These are phyloP conservation scores for Phytophthora citricola DNA, from an alignment of 352 stramenopile species.

Conservation along the genomic window DNA sequence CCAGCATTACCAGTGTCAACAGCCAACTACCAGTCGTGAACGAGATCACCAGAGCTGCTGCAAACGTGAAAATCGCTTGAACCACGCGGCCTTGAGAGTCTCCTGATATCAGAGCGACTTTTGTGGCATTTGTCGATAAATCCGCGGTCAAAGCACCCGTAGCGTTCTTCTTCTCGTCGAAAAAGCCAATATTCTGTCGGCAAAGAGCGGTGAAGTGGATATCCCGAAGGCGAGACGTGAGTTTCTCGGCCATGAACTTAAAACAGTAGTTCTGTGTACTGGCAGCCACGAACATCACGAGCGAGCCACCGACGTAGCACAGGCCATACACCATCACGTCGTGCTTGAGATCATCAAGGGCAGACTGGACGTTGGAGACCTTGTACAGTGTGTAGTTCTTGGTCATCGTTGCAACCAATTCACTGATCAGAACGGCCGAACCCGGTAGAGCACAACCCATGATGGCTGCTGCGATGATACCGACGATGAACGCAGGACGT, in stretches of 20 bases:
- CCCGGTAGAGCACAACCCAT: conserved; percentile 24
- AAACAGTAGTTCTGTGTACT: conserved; percentile 54
- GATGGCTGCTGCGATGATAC: not conserved
- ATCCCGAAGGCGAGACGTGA: conserved; percentile 54
- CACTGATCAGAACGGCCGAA: conserved; percentile 31
- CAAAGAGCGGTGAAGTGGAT: conserved; percentile 44
- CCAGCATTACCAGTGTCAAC: conserved; percentile 57
- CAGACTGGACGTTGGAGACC: conserved; percentile 19
- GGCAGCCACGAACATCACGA: conserved; percentile 33
- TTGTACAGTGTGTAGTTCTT: conserved; percentile 36
- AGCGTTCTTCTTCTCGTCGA: conserved; percentile 31
- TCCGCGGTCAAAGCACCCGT: conserved; percentile 57
- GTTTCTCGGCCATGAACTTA: conserved; percentile 57
- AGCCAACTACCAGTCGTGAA: conserved; percentile 38
- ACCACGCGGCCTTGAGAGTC: conserved; percentile 57
- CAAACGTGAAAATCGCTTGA: conserved; percentile 56
- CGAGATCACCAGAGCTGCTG: conserved; percentile 60
- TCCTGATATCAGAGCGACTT: conserved; percentile 53
- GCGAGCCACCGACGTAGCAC: not conserved
- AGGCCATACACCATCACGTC: not conserved
- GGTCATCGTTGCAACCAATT: conserved; percentile 30
- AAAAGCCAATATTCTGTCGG: not conserved
- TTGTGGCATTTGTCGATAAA: conserved; percentile 55
- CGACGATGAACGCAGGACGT: not conserved
- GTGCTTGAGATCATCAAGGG: conserved; percentile 58